phyloP scores from a whole-genome alignment of 352 stramenopile genomes.

The Globisporangium nunn region DNA sequence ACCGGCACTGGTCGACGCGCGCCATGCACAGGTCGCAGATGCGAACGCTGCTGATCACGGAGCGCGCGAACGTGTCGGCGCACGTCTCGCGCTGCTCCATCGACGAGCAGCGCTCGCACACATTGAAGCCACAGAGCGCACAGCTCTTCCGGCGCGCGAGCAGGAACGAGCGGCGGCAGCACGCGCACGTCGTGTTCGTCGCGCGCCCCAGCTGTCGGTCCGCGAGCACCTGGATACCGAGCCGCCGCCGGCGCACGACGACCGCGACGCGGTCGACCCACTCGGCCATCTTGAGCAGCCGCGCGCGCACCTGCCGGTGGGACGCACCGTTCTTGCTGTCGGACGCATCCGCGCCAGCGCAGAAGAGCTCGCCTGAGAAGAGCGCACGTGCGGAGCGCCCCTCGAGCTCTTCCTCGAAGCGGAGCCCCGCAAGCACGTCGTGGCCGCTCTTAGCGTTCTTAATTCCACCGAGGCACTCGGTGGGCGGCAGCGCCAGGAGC shows the following conservation, averaged over 20 bases:
- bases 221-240: constrained; percentile 46
- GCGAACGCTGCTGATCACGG: constrained; percentile 16
- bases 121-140: constrained; percentile 20
- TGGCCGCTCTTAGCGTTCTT: constrained; percentile 25
- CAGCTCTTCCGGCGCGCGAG: constrained; percentile 15
- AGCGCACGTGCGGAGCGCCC: constrained; percentile 26
- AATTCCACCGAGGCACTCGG: constrained; percentile 12
- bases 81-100: constrained; percentile 20
- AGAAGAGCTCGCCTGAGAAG: constrained; percentile 30
- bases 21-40: constrained; percentile 19
- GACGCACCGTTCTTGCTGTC: constrained; percentile 2
- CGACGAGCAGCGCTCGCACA: constrained; percentile 27
- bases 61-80: constrained; percentile 1
- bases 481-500: constrained; percentile 18
- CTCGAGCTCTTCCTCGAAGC: constrained; percentile 29
- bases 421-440: constrained; percentile 37
- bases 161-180: constrained; percentile 33
- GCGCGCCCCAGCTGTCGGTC: constrained; percentile 20
- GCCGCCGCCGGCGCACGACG: constrained; percentile 31
- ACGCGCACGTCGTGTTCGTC: constrained; percentile 24
- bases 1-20: constrained; percentile 20
- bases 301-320: constrained; percentile 10
- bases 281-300: constrained; percentile 15
- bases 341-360: constrained; percentile 1
- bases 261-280: constrained; percentile 22